Percentiles rank a stretch among this genome's conserved stretches.
These are phyloP conservation scores for Populus hybrid DNA, from an alignment of 441 rosid species.

Conservation along the genomic window DNA sequence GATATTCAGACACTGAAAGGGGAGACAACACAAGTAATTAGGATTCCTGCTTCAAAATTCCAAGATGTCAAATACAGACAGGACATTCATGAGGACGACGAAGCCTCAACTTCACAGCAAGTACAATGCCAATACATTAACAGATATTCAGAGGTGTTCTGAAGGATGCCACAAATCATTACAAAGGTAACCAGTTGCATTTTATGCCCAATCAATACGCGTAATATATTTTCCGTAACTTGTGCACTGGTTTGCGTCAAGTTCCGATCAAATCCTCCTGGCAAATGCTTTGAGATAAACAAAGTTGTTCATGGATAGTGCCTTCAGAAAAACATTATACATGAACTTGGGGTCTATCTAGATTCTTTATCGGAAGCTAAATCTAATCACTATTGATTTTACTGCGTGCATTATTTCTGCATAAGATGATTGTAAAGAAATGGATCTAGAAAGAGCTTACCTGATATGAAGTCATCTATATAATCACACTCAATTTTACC, in stretches of 20 bases:
- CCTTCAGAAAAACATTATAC: neutral
- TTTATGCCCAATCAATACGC: too few species aligned
- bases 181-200: neutral
- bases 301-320: neutral
- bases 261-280: neutral
- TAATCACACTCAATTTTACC: conserved; percentile 74
- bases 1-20: conserved; percentile 29
- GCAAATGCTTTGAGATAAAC: neutral
- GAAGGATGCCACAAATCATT: neutral
- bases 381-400: neutral
- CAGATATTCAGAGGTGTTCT: neutral
- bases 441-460: conserved; percentile 25
- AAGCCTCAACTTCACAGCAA: neutral
- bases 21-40: neutral
- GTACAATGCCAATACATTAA: neutral
- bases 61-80: neutral
- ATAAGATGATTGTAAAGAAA: neutral
- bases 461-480: conserved; percentile 65
- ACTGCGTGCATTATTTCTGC: neutral
- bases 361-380: neutral
- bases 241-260: neutral
- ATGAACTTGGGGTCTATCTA: neutral
- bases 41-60: neutral
- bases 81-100: neutral
- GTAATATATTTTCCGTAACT: too few species aligned